Conservation (phyloP, 1,284 basidiomycete genomes). For the Coniophora puteana region DNA sequence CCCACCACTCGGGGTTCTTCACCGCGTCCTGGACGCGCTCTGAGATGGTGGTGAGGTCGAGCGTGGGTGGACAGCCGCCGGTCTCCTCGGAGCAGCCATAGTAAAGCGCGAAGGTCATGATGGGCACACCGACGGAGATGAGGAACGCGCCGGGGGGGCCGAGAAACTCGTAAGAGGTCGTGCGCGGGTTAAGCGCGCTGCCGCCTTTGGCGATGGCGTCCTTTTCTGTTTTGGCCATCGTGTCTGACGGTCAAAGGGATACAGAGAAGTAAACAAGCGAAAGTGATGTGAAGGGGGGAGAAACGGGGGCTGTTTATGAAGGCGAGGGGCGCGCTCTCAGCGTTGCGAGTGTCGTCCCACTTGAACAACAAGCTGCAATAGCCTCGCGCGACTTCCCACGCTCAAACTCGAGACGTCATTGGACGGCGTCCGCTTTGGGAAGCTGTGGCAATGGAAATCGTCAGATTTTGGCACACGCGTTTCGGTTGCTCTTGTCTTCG, state of each 20-base stretch:
- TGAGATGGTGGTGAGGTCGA: conserved; percentile 39
- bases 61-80: conserved; percentile 70
- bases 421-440: too few relatives aligned
- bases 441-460: too few relatives aligned
- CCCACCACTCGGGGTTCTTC: conserved; percentile 60
- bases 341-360: too few relatives aligned
- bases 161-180: conserved; percentile 78
- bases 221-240: conserved; percentile 16
- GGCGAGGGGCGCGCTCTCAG: too few relatives aligned
- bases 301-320: too few relatives aligned
- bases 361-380: too few relatives aligned
- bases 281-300: too few relatives aligned
- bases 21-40: conserved; percentile 45
- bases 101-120: conserved; percentile 77
- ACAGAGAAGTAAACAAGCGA: conserved; percentile 59
- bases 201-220: conserved; percentile 9
- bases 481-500: too few relatives aligned
- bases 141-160: conserved; percentile 80
- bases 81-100: conserved; percentile 81
- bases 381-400: too few relatives aligned
- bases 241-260: conserved; percentile 57
- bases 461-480: too few relatives aligned
- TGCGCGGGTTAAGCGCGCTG: conserved; percentile 62
- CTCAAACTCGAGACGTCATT: too few relatives aligned
- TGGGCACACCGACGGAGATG: conserved; percentile 73